Percentiles rank a stretch among this genome's conserved stretches.
Conservation (phyloP, 1,139 yeast genomes). For the Petasospora fabianii region DNA sequence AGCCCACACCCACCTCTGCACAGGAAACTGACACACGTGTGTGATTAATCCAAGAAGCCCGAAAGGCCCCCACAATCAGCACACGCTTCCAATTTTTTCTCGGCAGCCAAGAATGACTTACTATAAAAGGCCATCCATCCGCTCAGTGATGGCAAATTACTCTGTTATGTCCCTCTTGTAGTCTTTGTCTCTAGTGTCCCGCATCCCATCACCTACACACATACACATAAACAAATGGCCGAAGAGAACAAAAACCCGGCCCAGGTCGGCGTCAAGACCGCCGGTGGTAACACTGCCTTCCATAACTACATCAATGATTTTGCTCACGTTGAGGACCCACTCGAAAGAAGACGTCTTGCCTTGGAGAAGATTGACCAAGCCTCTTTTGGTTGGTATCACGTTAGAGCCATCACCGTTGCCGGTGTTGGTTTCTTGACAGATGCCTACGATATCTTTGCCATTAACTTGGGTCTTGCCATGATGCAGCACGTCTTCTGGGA, state of each 20-base stretch:
- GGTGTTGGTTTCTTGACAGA: conserved; percentile 95
- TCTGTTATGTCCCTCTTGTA: too few species aligned
- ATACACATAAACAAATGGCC: conserved; percentile 2
- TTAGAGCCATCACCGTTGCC: conserved; percentile 83
- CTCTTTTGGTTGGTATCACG: conserved; percentile 82
- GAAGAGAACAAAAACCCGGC: conserved; percentile 24
- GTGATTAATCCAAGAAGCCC: conserved; percentile 4
- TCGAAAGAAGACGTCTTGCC: conserved; percentile 87
- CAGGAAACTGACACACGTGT: conserved; percentile 1
- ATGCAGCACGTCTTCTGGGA: conserved; percentile 71
- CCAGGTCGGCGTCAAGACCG: conserved; percentile 35
- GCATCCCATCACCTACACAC: neutral
- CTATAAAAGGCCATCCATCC: too few species aligned
- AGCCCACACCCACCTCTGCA: neutral
- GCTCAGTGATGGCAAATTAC: too few species aligned
- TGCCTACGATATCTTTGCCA: conserved; percentile 88
- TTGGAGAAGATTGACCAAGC: conserved; percentile 85
- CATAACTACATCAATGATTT: conserved; percentile 81
- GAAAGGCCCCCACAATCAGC: too few species aligned
- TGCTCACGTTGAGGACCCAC: conserved; percentile 80
- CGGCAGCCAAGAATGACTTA: too few species aligned
- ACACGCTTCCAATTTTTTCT: too few species aligned
- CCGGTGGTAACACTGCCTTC: conserved; percentile 88
- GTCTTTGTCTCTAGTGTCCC: neutral
- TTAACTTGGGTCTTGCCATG: conserved; percentile 76